Evolutionary conservation across 805 yeast species (phyloP).

Genomic region (Candida quercuum): DNA sequence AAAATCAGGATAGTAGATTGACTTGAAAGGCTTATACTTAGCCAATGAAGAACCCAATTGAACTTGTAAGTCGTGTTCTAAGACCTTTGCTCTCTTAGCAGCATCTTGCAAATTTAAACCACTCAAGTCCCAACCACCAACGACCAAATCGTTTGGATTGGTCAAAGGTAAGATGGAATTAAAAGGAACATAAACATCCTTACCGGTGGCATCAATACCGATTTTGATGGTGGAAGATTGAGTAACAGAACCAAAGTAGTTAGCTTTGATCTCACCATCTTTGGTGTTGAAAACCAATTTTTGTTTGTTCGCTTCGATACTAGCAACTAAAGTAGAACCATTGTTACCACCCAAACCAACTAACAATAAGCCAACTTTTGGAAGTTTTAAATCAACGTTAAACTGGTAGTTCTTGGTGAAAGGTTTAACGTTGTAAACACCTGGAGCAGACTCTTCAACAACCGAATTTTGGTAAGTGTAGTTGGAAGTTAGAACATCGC

Average conservation of each 20-base stretch:
- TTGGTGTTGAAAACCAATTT: conserved; percentile 75
- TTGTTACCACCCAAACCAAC: conserved; percentile 97
- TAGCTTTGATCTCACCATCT: conserved; percentile 64
- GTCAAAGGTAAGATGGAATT: conserved; percentile 84
- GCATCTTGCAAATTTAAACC: conserved; percentile 67
- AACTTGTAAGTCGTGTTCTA: conserved; percentile 79
- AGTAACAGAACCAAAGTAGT: conserved; percentile 92
- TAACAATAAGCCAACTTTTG: conserved; percentile 82
- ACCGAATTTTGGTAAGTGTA: conserved; percentile 67
- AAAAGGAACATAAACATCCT: conserved; percentile 90
- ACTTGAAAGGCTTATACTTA: conserved; percentile 65
- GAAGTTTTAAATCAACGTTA: conserved; percentile 75
- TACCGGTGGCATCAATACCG: conserved; percentile 76
- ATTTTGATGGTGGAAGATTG: conserved; percentile 87
- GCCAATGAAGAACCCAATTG: conserved; percentile 63
- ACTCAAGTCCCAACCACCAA: conserved; percentile 94
- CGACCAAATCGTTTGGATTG: conserved; percentile 82
- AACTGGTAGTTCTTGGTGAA: conserved; percentile 71
- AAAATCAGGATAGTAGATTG: conserved; percentile 92
- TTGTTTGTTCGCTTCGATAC: conserved; percentile 80
- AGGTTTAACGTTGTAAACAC: conserved; percentile 64
- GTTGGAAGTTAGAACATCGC: conserved; percentile 41
- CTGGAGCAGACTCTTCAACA: conserved; percentile 43
- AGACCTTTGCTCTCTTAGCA: conserved; percentile 79
- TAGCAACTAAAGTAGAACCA: conserved; percentile 86